A percentile compares a stretch with the other conserved stretches of the same genome.
These are phyloP conservation scores for Drosera capensis DNA, from an alignment of 148 eudicot species.

Conservation along the genomic window DNA sequence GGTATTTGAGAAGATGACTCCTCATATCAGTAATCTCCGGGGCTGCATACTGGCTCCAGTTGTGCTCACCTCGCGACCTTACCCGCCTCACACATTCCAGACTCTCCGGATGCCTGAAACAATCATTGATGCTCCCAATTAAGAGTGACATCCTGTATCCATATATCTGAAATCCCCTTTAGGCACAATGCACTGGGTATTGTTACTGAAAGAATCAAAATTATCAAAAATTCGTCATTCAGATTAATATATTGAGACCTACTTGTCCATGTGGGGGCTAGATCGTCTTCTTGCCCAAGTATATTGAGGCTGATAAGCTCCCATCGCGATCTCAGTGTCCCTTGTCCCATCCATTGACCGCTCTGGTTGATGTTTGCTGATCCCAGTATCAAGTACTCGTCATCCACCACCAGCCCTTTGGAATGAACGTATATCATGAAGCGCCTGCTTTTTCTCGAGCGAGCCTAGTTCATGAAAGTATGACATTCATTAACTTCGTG, in stretches of 20 bases:
- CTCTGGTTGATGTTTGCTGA: conserved; percentile 93
- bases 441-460: conserved; percentile 33
- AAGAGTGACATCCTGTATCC: conserved; percentile 92
- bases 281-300: conserved; percentile 40
- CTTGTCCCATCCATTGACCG: conserved; percentile 81
- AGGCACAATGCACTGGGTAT: too few species aligned
- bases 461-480: conserved; percentile 36
- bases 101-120: conserved; percentile 46
- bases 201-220: too few species aligned
- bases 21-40: conserved; percentile 50
- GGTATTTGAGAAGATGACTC: conserved; percentile 84
- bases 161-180: conserved; percentile 64
- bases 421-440: conserved; percentile 94
- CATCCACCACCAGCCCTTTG: conserved; percentile 91
- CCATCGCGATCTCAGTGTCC: conserved; percentile 92
- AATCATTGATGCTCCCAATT: conserved; percentile 42
- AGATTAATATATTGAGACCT: too few species aligned
- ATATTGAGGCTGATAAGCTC: conserved; percentile 75
- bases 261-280: conserved; percentile 74
- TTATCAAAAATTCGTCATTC: too few species aligned
- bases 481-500: too few species aligned
- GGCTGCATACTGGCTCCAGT: conserved; percentile 64
- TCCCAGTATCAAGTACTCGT: conserved; percentile 71
- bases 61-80: conserved; percentile 29
- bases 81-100: conserved; percentile 60